Percentiles rank a stretch among this genome's conserved stretches.
Evolutionary conservation across 1,284 basidiomycete species (phyloP).

Genomic region (Leccinum huronense): DNA sequence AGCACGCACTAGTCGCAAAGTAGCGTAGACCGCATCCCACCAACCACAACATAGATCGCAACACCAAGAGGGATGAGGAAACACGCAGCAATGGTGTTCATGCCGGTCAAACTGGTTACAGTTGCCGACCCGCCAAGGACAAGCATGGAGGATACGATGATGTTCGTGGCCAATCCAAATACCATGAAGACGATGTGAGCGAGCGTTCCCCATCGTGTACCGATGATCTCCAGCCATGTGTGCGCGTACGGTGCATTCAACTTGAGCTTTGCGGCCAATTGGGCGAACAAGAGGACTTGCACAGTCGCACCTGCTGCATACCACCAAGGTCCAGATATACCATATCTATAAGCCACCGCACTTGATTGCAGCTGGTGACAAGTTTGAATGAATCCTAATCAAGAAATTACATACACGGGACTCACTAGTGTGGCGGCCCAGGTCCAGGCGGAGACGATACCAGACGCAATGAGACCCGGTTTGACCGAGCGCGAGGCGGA

Average conservation of each 20-base stretch:
- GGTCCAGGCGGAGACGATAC: slow-evolving; percentile 86
- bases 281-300: slow-evolving; percentile 70
- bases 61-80: slow-evolving; percentile 72
- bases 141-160: slow-evolving; percentile 66
- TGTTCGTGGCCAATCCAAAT: slow-evolving; percentile 76
- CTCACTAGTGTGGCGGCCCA: slow-evolving; percentile 74
- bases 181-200: slow-evolving; percentile 79
- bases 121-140: slow-evolving; percentile 75
- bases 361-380: slow-evolving; percentile 66
- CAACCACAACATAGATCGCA: slow-evolving; percentile 58
- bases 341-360: slow-evolving; percentile 82
- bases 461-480: slow-evolving; percentile 86
- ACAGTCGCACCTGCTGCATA: slow-evolving; percentile 70
- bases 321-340: slow-evolving; percentile 72
- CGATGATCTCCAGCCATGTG: slow-evolving; percentile 59
- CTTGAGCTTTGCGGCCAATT: slow-evolving; percentile 74
- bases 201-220: slow-evolving; percentile 67
- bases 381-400: background rate
- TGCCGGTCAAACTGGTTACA: slow-evolving; percentile 77
- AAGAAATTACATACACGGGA: slow-evolving; percentile 6
- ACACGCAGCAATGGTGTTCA: slow-evolving; percentile 79
- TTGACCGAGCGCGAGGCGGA: slow-evolving; percentile 81
- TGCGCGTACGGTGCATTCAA: slow-evolving; percentile 65
- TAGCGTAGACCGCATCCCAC: slow-evolving; percentile 61
- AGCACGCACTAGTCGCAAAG: slow-evolving; percentile 56